Conservation (phyloP, 257 asterid genomes). For the Primulina tabacum region DNA sequence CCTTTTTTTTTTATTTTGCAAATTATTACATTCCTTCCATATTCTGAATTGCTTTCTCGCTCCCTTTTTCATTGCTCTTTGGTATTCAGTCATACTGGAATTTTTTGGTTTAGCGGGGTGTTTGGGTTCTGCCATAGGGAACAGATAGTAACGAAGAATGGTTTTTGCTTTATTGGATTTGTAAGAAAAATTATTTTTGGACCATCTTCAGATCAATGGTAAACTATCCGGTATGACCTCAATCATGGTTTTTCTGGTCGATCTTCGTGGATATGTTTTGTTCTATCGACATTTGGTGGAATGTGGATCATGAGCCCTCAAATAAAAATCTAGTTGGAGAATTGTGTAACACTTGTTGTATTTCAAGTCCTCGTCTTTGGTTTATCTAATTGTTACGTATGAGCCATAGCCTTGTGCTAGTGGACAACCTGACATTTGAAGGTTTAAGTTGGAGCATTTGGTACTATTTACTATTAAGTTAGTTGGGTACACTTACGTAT, state of each 20-base stretch:
- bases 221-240: neutral
- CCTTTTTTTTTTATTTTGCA: neutral
- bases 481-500: neutral
- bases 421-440: neutral
- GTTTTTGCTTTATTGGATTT: neutral
- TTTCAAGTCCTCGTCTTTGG: neutral
- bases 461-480: neutral
- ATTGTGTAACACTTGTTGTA: neutral
- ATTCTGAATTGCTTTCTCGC: neutral
- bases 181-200: neutral
- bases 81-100: neutral
- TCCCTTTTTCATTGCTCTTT: neutral
- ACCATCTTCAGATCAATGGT: neutral
- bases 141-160: neutral
- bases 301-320: constrained; percentile 2
- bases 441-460: neutral
- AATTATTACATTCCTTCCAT: neutral
- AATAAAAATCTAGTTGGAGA: neutral
- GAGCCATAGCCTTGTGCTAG: neutral
- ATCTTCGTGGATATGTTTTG: neutral
- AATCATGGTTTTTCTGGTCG: neutral
- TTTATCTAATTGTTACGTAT: neutral
- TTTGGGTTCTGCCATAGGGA: neutral
- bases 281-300: neutral
- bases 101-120: neutral